A percentile compares a stretch with the other conserved stretches of the same genome.
These are phyloP conservation scores for Papiliotrema flavescens DNA, from an alignment of 1,284 basidiomycete genomes.

Conservation along the genomic window DNA sequence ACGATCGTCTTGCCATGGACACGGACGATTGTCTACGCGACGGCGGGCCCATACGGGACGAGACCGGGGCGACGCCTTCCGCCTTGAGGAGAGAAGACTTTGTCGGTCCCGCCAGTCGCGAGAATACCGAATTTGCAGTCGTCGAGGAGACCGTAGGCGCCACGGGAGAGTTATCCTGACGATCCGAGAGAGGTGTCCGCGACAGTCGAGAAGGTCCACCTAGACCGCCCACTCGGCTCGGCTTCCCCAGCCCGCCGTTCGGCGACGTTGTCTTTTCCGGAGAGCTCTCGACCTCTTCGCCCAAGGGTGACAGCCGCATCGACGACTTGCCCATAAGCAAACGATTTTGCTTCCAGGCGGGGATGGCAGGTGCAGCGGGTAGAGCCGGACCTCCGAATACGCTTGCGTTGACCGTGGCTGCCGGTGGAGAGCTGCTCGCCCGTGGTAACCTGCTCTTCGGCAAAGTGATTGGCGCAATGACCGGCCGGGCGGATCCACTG, in stretches of 20 bases:
- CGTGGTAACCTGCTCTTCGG: not conserved
- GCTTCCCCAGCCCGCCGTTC: not conserved
- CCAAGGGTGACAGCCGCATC: not conserved
- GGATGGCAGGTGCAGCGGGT: conserved; percentile 5
- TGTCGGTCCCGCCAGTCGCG: not conserved
- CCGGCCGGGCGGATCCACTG: not conserved
- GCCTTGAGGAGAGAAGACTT: not conserved
- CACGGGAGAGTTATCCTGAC: not conserved
- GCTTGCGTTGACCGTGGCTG: not conserved
- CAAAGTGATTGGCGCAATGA: not conserved
- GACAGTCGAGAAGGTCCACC: not conserved
- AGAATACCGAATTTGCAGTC: not conserved
- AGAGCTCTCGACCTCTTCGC: not conserved
- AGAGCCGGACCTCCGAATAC: not conserved
- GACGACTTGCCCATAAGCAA: conserved; percentile 16
- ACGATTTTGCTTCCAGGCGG: conserved; percentile 25
- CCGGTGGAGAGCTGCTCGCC: not conserved
- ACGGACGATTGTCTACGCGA: not conserved
- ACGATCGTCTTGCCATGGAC: not conserved
- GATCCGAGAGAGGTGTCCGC: not conserved
- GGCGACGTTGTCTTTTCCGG: not conserved
- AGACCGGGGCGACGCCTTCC: not conserved
- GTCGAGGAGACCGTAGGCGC: not conserved
- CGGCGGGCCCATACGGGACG: not conserved
- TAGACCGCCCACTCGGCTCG: not conserved